Percentiles rank a stretch among this genome's conserved stretches.
Evolutionary conservation across 1,139 yeast genomes (phyloP).

Genomic region (Lodderomyces metapsilosis): DNA sequence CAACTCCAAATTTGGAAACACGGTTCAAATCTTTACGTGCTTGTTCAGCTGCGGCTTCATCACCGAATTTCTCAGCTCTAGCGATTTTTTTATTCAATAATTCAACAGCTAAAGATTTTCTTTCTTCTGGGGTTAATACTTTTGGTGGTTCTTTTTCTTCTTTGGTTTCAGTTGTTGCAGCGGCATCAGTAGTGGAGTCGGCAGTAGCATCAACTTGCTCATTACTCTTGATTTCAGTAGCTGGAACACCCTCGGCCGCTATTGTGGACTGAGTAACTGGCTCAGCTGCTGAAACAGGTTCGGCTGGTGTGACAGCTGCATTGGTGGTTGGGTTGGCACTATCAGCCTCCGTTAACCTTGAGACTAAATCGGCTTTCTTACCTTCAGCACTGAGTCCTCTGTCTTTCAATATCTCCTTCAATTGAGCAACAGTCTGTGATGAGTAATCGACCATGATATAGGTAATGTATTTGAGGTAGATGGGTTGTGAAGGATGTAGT

Average conservation of each 20-base stretch:
- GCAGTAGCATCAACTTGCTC: conserved; percentile 8
- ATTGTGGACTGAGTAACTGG: conserved; percentile 13
- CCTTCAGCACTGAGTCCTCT: conserved; percentile 75
- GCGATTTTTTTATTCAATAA: conserved; percentile 64
- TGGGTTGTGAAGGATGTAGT: neutral
- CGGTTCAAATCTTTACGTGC: conserved; percentile 64
- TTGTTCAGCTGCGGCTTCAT: conserved; percentile 50
- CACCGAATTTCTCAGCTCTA: conserved; percentile 79
- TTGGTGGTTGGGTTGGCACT: conserved; percentile 13
- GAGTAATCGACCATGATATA: conserved; percentile 55
- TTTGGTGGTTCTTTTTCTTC: conserved; percentile 31
- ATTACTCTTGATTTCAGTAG: neutral
- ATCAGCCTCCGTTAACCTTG: conserved; percentile 53
- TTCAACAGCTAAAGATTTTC: conserved; percentile 66
- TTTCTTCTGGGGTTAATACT: conserved; percentile 61
- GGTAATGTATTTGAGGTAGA: neutral
- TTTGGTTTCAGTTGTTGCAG: conserved; percentile 14
- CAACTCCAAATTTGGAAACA: conserved; percentile 83
- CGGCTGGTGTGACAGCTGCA: too few relatives aligned
- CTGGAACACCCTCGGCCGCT: conserved; percentile 18
- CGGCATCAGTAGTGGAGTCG: conserved; percentile 10
- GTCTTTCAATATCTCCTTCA: conserved; percentile 71
- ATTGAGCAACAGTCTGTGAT: conserved; percentile 75
- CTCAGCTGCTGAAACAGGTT: conserved; percentile 14
- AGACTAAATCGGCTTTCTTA: conserved; percentile 78